Evolutionary conservation across 192 early-diverging fungal species (phyloP).

Genomic region (Rhizoclosmatium sp.): DNA sequence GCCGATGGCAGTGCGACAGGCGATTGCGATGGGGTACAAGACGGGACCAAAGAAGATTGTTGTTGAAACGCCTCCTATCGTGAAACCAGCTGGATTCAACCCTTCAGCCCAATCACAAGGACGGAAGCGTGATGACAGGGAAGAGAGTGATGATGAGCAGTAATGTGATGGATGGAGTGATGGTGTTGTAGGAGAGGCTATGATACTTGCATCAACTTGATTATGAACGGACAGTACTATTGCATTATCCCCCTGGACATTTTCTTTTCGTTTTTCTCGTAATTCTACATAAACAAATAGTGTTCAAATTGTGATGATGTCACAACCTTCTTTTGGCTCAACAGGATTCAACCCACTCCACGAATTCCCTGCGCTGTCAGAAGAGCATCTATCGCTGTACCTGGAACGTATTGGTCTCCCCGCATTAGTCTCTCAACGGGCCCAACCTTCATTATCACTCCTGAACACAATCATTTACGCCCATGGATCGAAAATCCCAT

Average conservation of each 20-base stretch:
- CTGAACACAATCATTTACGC: not conserved
- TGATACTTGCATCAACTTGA: too few relatives aligned
- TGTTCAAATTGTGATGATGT: too few relatives aligned
- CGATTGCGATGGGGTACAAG: conserved; percentile 31
- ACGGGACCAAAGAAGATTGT: not conserved
- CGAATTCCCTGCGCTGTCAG: not conserved
- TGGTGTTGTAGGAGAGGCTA: too few relatives aligned
- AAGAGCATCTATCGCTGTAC: not conserved
- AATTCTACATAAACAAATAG: too few relatives aligned
- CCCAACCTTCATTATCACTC: not conserved
- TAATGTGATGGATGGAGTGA: too few relatives aligned
- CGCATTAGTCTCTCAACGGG: not conserved
- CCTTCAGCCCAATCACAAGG: too few relatives aligned
- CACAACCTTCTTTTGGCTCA: not conserved
- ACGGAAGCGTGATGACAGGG: too few relatives aligned
- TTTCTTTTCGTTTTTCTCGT: too few relatives aligned
- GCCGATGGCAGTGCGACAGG: conserved; percentile 21
- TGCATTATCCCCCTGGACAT: too few relatives aligned
- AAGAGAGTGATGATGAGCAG: too few relatives aligned
- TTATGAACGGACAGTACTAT: too few relatives aligned
- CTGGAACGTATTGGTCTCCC: not conserved
- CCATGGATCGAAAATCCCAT: not conserved
- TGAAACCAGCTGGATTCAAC: not conserved
- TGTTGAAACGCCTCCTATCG: not conserved
- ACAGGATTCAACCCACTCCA: conserved; percentile 9